phyloP scores from a whole-genome alignment of 2,329 filamentous ascomycete genomes.

The Cladophialophora carrionii region DNA sequence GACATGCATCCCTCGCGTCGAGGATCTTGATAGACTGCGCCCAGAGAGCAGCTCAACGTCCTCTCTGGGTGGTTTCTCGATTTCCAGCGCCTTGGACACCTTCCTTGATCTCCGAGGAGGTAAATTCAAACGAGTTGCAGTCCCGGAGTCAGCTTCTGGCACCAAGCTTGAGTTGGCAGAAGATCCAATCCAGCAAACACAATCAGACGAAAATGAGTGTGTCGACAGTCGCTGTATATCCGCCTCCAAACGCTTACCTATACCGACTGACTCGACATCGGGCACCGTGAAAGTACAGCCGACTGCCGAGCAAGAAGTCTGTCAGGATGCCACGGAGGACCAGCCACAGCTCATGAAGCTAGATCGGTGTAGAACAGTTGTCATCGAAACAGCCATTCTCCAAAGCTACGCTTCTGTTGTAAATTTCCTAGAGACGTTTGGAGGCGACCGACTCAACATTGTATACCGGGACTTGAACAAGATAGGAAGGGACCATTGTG shows the following conservation, averaged over 20 bases:
- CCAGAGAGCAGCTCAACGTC: neutral
- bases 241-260: neutral
- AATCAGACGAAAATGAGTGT: conserved; percentile 7
- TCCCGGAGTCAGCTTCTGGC: neutral
- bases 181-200: conserved; percentile 36
- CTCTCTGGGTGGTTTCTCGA: conserved; percentile 17
- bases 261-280: neutral
- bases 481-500: conserved; percentile 26
- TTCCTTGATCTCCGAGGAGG: conserved; percentile 37
- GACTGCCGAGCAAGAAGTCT: neutral
- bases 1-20: neutral
- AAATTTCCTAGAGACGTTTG: conserved; percentile 27
- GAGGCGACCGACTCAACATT: conserved; percentile 23
- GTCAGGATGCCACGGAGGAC: neutral
- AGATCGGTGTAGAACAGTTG: conserved; percentile 19
- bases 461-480: conserved; percentile 38
- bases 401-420: conserved; percentile 21
- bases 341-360: conserved; percentile 6
- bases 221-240: neutral
- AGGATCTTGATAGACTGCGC: neutral
- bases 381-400: conserved; percentile 31
- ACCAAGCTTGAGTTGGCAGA: conserved; percentile 22
- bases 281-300: conserved; percentile 20
- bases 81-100: conserved; percentile 29
- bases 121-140: conserved; percentile 30